Percentiles rank a stretch among this genome's conserved stretches.
These are phyloP conservation scores for Carex cristatella DNA, from an alignment of 176 grass and related monocot species.

Conservation along the genomic window DNA sequence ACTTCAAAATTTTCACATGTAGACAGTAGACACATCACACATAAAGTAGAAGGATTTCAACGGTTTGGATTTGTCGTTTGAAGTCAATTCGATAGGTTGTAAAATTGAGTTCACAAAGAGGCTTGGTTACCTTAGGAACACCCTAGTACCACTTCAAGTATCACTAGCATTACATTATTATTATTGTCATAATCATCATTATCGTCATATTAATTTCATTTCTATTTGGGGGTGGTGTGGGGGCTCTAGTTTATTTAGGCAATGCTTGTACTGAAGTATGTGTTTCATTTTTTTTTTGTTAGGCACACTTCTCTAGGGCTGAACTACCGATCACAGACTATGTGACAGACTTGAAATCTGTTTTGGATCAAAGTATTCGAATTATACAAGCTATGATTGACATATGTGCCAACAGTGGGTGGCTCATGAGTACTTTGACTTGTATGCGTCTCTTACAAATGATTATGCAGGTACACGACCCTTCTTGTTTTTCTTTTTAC, in stretches of 20 bases:
- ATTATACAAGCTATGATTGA: slow-evolving; percentile 99
- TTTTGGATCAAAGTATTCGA: slow-evolving; percentile 99
- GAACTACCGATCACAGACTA: slow-evolving; percentile 92
- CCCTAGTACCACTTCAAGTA: no score
- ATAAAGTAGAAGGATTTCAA: no score
- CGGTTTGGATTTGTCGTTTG: no score
- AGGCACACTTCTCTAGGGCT: slow-evolving; percentile 87
- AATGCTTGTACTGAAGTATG: not conserved
- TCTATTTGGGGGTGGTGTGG: not conserved
- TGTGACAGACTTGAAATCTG: slow-evolving; percentile 88
- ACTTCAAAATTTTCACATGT: no score
- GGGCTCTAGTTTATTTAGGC: not conserved
- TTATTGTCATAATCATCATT: no score
- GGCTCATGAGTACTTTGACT: slow-evolving; percentile 78
- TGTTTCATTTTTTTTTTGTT: slow-evolving; percentile 29
- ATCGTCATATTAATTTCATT: not conserved
- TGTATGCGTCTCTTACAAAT: slow-evolving; percentile 98
- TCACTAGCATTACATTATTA: not conserved
- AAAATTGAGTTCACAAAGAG: no score
- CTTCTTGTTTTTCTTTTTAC: slow-evolving; percentile 16
- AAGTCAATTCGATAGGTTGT: no score
- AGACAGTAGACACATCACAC: no score
- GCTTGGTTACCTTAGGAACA: no score
- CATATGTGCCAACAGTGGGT: slow-evolving; percentile 94
- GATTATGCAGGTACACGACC: slow-evolving; percentile 76